Evolutionary conservation across 78 protist genomes (phyloP).

Genomic region (Dictyostelium capitatum): DNA sequence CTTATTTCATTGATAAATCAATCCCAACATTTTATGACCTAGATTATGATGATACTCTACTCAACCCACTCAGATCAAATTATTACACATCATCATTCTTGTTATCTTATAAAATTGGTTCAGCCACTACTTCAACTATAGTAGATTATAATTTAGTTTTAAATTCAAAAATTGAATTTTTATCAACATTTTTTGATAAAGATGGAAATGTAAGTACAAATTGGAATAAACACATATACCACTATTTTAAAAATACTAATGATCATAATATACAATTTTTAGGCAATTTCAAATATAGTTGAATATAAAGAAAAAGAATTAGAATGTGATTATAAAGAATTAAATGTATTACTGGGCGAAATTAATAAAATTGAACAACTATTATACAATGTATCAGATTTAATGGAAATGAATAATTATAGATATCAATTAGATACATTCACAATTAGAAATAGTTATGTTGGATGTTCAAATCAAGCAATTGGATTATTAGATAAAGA

Average conservation of each 20-base stretch:
- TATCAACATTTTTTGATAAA: constrained; percentile 4
- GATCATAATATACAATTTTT: too few species aligned
- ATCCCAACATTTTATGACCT: neutral
- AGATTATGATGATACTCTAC: neutral
- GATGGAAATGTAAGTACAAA: constrained; percentile 5
- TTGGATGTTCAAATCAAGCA: constrained; percentile 17
- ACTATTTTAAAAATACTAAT: too few species aligned
- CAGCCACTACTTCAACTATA: neutral
- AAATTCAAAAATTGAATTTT: constrained; percentile 16
- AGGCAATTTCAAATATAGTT: neutral
- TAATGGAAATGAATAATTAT: neutral
- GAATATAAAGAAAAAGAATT: neutral
- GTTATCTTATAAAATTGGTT: constrained; percentile 28
- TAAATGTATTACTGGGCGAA: too few species aligned
- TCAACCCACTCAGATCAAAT: neutral
- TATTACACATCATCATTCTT: constrained; percentile 43
- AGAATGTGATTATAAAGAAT: constrained; percentile 1
- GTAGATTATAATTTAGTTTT: neutral
- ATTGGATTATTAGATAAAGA: neutral
- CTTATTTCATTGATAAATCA: neutral
- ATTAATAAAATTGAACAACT: neutral
- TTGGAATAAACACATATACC: too few species aligned
- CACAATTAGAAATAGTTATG: constrained; percentile 33
- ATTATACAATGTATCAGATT: neutral
- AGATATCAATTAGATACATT: constrained; percentile 29